Evolutionary conservation across 108 stramenopile species (phyloP).

Genomic region (Cyclotella cryptica): DNA sequence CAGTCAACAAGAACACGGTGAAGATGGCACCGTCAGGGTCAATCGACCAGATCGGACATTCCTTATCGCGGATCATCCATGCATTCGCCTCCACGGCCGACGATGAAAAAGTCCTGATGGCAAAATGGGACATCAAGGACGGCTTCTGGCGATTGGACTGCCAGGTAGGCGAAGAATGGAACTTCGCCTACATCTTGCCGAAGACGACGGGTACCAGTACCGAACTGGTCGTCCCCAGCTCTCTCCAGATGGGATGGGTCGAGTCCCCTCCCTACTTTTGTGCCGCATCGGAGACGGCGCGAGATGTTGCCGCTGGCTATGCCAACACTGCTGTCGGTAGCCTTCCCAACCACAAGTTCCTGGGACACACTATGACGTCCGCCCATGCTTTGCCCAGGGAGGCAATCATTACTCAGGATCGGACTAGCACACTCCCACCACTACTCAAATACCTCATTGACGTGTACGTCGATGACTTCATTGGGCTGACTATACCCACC

Average conservation of each 20-base stretch:
- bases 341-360: neutral
- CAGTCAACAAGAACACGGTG: neutral
- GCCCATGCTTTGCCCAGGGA: too few relatives aligned
- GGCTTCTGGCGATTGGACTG: constrained; percentile 1
- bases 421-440: too few relatives aligned
- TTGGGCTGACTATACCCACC: neutral
- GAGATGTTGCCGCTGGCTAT: neutral
- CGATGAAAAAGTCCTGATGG: constrained; percentile 6
- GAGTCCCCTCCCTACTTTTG: too few relatives aligned
- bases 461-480: constrained; percentile 2
- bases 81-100: neutral
- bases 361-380: neutral
- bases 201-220: neutral
- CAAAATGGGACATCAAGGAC: constrained; percentile 10
- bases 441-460: neutral
- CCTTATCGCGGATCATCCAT: neutral
- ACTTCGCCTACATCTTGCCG: constrained; percentile 2
- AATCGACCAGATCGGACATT: constrained; percentile 4
- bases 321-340: neutral
- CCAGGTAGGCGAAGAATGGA: constrained; percentile 3
- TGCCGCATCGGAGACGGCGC: too few relatives aligned
- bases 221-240: neutral
- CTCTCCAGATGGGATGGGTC: too few relatives aligned
- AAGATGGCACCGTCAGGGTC: neutral
- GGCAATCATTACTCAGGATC: too few relatives aligned